Percentiles rank a stretch among this genome's conserved stretches.
Conservation (phyloP, 2,329 filamentous ascomycete genomes). For the Xenoacremonium recifei region DNA sequence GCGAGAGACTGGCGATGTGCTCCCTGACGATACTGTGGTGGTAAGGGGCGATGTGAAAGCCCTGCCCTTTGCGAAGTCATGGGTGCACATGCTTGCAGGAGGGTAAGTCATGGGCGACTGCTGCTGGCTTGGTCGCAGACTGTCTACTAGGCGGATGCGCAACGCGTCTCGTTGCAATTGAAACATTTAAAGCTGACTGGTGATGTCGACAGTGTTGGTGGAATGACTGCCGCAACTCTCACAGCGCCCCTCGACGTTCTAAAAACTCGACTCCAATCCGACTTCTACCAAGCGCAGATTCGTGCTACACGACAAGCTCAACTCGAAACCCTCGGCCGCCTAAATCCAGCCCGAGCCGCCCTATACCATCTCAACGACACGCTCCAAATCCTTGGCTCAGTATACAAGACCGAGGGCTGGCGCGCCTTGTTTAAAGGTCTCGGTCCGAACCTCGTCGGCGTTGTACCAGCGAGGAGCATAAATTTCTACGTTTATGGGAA, state of each 20-base stretch:
- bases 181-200: too few relatives aligned
- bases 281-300: constrained; percentile 88
- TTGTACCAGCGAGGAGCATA: constrained; percentile 85
- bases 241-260: constrained; percentile 92
- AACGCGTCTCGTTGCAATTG: too few relatives aligned
- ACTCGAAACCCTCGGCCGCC: constrained; percentile 43
- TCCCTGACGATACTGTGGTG: constrained; percentile 41
- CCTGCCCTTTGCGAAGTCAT: constrained; percentile 68
- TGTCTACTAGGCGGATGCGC: too few relatives aligned
- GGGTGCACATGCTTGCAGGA: constrained; percentile 89
- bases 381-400: constrained; percentile 77
- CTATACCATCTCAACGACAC: constrained; percentile 81
- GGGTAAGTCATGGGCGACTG: constrained; percentile 56
- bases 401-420: constrained; percentile 79
- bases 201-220: constrained; percentile 62
- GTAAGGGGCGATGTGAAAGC: constrained; percentile 35
- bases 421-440: constrained; percentile 91
- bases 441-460: constrained; percentile 84
- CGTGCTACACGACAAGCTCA: constrained; percentile 63
- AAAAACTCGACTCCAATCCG: constrained; percentile 89
- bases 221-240: constrained; percentile 89
- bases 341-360: constrained; percentile 65
- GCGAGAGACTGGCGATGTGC: constrained; percentile 58
- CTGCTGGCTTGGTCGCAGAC: neutral
- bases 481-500: constrained; percentile 96